Conservation (phyloP, 176 grass and related monocot genomes). For the Avena atlantica region DNA sequence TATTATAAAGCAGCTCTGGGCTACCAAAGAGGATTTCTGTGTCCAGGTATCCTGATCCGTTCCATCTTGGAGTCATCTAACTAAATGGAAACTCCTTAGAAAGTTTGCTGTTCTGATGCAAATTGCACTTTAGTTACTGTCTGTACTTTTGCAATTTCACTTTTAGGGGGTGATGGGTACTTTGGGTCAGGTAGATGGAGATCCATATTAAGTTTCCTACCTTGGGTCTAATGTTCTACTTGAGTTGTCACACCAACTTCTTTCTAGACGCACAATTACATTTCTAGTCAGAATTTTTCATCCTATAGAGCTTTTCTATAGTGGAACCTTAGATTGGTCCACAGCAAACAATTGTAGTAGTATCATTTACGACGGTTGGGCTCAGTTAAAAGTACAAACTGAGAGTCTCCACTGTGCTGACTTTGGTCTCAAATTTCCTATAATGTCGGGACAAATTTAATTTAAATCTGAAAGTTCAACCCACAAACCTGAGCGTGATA, state of each 20-base stretch:
- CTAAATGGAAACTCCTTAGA: background rate
- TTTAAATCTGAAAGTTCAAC: background rate
- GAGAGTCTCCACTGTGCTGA: background rate
- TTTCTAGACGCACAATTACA: background rate
- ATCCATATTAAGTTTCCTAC: conserved; percentile 16
- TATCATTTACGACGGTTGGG: background rate
- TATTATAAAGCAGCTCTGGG: conserved; percentile 9
- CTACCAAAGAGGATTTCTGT: background rate
- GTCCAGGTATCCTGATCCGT: background rate
- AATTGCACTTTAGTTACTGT: background rate
- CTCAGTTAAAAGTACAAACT: background rate
- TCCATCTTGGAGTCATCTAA: background rate
- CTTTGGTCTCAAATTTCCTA: background rate
- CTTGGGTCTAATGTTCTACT: background rate
- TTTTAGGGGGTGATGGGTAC: background rate
- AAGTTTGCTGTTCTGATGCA: conserved; percentile 9
- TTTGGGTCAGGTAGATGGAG: conserved; percentile 19
- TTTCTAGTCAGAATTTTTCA: background rate
- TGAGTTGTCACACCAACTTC: background rate
- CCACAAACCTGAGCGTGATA: background rate
- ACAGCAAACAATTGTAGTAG: background rate
- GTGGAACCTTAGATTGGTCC: conserved; percentile 18
- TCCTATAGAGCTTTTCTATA: conserved; percentile 12
- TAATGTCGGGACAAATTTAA: background rate
- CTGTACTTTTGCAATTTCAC: background rate